Conservation (phyloP, 1,284 basidiomycete species). For the Tilletiopsis washingtonensis region DNA sequence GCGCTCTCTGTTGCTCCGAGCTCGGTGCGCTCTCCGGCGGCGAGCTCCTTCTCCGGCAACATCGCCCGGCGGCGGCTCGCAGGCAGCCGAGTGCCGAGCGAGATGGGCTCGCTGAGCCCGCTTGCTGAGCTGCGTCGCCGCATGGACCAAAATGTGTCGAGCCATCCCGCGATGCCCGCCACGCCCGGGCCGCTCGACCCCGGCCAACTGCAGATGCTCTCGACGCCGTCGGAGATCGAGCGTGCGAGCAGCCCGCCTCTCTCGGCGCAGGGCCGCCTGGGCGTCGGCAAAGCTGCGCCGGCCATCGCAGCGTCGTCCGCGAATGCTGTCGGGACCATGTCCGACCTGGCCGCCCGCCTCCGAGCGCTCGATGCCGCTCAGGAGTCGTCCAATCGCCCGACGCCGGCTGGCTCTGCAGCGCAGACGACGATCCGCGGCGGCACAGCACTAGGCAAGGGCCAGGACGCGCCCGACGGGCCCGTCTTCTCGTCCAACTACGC, state of each 20-base stretch:
- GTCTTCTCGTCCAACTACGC: slow-evolving; percentile 35
- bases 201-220: background rate
- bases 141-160: too few species aligned
- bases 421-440: slow-evolving; percentile 14
- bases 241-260: too few species aligned
- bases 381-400: too few species aligned
- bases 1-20: slow-evolving; percentile 1
- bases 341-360: slow-evolving; percentile 18
- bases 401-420: slow-evolving; percentile 18
- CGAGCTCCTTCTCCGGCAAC: slow-evolving; percentile 24
- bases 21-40: slow-evolving; percentile 26
- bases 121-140: slow-evolving; percentile 25
- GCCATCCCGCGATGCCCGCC: background rate
- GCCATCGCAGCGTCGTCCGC: slow-evolving; percentile 21
- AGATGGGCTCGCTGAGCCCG: slow-evolving; percentile 15
- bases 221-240: slow-evolving; percentile 1
- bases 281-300: slow-evolving; percentile 23
- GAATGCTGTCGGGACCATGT: slow-evolving; percentile 28
- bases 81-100: slow-evolving; percentile 25
- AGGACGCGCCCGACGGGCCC: slow-evolving; percentile 8
- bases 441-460: slow-evolving; percentile 2
- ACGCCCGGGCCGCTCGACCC: background rate
- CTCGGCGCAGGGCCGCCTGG: slow-evolving; percentile 20
- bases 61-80: slow-evolving; percentile 23
- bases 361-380: slow-evolving; percentile 13